Evolutionary conservation across 2,329 filamentous ascomycete species (phyloP).

Genomic region (Exophiala mesophila): DNA sequence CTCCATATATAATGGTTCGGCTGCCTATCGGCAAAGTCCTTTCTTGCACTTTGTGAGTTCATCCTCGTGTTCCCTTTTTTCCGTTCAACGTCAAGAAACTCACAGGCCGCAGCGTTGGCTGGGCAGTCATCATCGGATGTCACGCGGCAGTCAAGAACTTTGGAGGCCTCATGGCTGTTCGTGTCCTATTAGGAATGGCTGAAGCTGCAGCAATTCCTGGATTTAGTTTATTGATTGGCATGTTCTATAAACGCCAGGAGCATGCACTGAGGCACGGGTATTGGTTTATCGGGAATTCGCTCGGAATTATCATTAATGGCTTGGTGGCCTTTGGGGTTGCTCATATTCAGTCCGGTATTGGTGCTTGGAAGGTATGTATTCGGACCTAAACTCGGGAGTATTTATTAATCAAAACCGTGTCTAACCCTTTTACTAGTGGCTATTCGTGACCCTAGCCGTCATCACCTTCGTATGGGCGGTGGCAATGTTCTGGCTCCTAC

Average conservation of each 20-base stretch:
- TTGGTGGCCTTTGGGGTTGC: background rate
- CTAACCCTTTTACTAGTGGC: background rate
- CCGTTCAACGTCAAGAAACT: background rate
- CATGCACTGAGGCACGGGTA: background rate
- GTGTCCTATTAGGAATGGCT: slow-evolving; percentile 46
- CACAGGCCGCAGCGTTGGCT: background rate
- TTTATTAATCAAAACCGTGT: background rate
- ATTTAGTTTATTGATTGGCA: background rate
- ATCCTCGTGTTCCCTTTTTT: background rate
- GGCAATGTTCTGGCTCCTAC: background rate
- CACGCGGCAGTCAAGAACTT: slow-evolving; percentile 39
- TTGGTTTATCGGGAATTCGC: background rate
- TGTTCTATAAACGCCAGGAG: background rate
- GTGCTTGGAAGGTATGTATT: background rate
- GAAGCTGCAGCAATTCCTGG: slow-evolving; percentile 30
- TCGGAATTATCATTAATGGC: background rate
- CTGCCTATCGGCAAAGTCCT: background rate
- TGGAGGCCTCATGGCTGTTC: slow-evolving; percentile 44
- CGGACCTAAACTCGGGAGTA: background rate
- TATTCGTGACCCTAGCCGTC: background rate
- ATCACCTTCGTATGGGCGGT: background rate
- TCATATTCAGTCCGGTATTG: background rate
- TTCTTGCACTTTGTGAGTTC: background rate
- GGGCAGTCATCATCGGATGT: background rate
- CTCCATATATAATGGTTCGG: background rate